Evolutionary conservation across 1,284 basidiomycete genomes (phyloP).

Genomic region (Meripilus lineatus): DNA sequence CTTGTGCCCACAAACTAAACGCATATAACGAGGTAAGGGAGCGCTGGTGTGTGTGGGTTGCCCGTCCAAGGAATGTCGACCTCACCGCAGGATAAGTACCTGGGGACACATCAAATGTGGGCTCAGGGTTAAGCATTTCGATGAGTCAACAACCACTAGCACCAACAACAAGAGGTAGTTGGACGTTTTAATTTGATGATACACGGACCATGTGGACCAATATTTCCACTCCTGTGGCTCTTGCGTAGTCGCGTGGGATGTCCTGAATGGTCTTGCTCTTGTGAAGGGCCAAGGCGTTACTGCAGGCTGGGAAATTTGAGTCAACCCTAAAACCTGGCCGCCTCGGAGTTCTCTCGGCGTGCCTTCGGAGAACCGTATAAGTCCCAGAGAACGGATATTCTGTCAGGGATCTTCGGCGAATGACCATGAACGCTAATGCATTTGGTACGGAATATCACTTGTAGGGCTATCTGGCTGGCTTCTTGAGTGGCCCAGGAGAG

Average conservation of each 20-base stretch:
- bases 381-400: not conserved
- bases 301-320: not conserved
- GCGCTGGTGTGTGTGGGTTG: too few relatives aligned
- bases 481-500: too few relatives aligned
- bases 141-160: not conserved
- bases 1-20: not conserved
- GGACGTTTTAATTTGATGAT: not conserved
- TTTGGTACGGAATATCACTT: too few relatives aligned
- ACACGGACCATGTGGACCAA: not conserved
- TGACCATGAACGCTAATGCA: too few relatives aligned
- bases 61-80: not conserved
- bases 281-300: not conserved
- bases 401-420: not conserved
- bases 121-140: not conserved
- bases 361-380: slow-evolving; percentile 5
- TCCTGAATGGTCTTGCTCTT: not conserved
- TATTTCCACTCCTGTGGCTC: not conserved
- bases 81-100: too few relatives aligned
- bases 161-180: not conserved
- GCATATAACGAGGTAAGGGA: not conserved
- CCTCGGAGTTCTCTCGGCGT: slow-evolving; percentile 3
- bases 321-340: not conserved
- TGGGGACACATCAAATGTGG: too few relatives aligned
- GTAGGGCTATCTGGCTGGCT: too few relatives aligned
- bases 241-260: not conserved